Conservation (phyloP, 306 rosid genomes). For the Dryas octopetala region DNA sequence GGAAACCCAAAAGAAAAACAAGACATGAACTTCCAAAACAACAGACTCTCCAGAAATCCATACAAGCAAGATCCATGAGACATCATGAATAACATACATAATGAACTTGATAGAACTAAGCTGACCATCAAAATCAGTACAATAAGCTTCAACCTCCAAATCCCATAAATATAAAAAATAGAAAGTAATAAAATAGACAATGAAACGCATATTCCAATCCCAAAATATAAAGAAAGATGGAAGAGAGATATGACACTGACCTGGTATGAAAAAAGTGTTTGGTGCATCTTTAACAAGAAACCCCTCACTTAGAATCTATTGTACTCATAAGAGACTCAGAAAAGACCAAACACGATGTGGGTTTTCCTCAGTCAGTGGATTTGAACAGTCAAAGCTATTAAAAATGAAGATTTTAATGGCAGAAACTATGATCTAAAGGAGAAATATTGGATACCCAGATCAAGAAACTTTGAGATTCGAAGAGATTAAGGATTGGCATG, state of each 20-base stretch:
- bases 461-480: slow-evolving; percentile 45
- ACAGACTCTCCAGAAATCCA: not conserved
- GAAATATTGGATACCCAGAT: slow-evolving; percentile 40
- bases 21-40: slow-evolving; percentile 15
- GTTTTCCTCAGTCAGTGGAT: slow-evolving; percentile 42
- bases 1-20: slow-evolving; percentile 12
- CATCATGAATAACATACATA: slow-evolving; percentile 18
- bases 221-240: slow-evolving; percentile 9
- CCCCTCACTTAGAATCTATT: slow-evolving; percentile 44
- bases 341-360: slow-evolving; percentile 38
- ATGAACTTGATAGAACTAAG: slow-evolving; percentile 24
- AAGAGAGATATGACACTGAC: slow-evolving; percentile 40
- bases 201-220: slow-evolving; percentile 24
- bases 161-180: slow-evolving; percentile 20
- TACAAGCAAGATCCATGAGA: slow-evolving; percentile 44
- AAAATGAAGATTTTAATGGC: slow-evolving; percentile 16
- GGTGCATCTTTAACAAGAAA: slow-evolving; percentile 37
- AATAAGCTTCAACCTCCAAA: slow-evolving; percentile 29
- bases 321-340: slow-evolving; percentile 31
- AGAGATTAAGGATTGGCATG: slow-evolving; percentile 26
- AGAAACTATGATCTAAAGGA: slow-evolving; percentile 39
- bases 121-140: slow-evolving; percentile 12
- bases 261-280: slow-evolving; percentile 34
- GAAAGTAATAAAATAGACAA: slow-evolving; percentile 16
- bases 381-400: slow-evolving; percentile 32